Evolutionary conservation across 2,329 filamentous ascomycete genomes (phyloP).

Genomic region (Claviceps monticola): DNA sequence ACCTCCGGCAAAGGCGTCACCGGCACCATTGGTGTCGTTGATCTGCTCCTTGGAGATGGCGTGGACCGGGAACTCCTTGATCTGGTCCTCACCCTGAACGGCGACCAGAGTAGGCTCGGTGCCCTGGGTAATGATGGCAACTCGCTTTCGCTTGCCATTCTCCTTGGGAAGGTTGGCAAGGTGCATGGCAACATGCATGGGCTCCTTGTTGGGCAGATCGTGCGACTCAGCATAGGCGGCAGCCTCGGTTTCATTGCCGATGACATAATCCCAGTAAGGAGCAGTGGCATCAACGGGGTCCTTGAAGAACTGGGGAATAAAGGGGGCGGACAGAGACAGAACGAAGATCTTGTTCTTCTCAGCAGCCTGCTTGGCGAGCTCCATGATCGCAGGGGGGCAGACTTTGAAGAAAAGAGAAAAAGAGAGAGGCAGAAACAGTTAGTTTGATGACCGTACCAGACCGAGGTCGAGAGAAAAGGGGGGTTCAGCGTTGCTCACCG

Average conservation of each 20-base stretch:
- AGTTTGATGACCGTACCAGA: background rate
- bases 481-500: conserved; percentile 18
- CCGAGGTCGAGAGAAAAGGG: background rate
- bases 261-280: conserved; percentile 89
- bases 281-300: conserved; percentile 75
- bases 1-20: conserved; percentile 91
- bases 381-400: conserved; percentile 78
- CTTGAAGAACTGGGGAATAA: conserved; percentile 97
- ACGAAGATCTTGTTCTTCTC: conserved; percentile 82
- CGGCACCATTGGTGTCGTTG: conserved; percentile 92
- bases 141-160: conserved; percentile 70
- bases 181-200: conserved; percentile 72
- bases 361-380: conserved; percentile 81
- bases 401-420: conserved; percentile 32
- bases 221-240: conserved; percentile 76
- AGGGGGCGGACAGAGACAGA: conserved; percentile 85
- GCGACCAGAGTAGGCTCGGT: conserved; percentile 83
- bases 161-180: conserved; percentile 85
- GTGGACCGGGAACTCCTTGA: conserved; percentile 71
- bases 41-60: conserved; percentile 66
- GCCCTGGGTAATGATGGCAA: conserved; percentile 89
- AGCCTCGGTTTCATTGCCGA: conserved; percentile 95
- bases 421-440: background rate
- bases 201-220: conserved; percentile 57
- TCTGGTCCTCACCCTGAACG: conserved; percentile 51